Conservation (phyloP, 192 early-diverging fungal genomes). For the Phlyctochytrium bullatum region DNA sequence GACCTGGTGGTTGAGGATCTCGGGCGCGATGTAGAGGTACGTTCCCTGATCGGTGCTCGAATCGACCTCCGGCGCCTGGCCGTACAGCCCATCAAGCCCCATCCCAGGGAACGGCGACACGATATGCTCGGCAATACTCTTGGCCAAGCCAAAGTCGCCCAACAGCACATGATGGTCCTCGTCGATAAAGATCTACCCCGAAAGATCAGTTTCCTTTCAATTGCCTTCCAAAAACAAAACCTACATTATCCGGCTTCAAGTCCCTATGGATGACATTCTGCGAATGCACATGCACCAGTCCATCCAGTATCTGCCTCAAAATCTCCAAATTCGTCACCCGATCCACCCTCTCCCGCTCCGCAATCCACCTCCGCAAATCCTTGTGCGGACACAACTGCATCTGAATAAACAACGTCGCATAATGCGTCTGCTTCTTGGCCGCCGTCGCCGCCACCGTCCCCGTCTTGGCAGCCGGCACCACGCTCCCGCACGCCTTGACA, state of each 20-base stretch:
- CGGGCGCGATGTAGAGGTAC: slow-evolving; percentile 77
- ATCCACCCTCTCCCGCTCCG: not conserved
- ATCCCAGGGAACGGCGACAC: not conserved
- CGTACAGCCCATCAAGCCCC: not conserved
- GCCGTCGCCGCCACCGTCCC: not conserved
- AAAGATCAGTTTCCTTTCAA: not conserved
- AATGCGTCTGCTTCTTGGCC: slow-evolving; percentile 12
- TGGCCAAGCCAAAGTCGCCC: slow-evolving; percentile 52
- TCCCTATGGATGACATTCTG: slow-evolving; percentile 36
- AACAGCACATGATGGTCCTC: slow-evolving; percentile 31
- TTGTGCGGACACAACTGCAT: slow-evolving; percentile 33
- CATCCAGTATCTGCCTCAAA: slow-evolving; percentile 41
- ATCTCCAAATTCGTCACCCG: slow-evolving; percentile 23
- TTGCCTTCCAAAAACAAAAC: not conserved
- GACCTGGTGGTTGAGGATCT: slow-evolving; percentile 23
- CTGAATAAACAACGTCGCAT: slow-evolving; percentile 32
- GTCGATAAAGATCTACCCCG: slow-evolving; percentile 37
- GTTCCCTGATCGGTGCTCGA: slow-evolving; percentile 59
- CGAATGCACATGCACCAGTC: slow-evolving; percentile 36
- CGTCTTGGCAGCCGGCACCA: too few relatives aligned
- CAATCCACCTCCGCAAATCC: slow-evolving; percentile 22
- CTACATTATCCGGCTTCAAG: slow-evolving; percentile 39
- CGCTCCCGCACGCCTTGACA: too few relatives aligned
- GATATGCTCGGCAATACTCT: slow-evolving; percentile 30
- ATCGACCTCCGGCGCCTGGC: not conserved